Conservation (phyloP, 148 eudicot genomes). For the Heliosperma pusillum region DNA sequence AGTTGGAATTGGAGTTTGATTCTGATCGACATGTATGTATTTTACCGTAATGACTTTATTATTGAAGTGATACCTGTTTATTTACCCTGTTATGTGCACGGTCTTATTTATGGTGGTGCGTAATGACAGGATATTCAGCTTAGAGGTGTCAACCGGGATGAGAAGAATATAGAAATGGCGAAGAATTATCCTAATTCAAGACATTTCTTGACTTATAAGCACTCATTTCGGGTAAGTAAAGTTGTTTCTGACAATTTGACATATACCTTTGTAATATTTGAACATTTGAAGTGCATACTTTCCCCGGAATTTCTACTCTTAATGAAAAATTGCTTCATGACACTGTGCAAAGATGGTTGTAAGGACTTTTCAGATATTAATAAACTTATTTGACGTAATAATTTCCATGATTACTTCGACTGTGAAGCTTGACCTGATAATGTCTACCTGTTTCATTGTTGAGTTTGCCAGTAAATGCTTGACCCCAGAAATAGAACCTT, state of each 20-base stretch:
- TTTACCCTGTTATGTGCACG: too few relatives aligned
- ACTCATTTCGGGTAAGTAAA: conserved; percentile 72
- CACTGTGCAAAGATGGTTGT: too few relatives aligned
- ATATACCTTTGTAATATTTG: conserved; percentile 7
- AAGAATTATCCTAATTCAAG: conserved; percentile 61
- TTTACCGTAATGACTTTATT: background rate
- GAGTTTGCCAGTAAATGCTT: too few relatives aligned
- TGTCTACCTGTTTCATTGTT: background rate
- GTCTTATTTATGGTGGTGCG: conserved; percentile 7
- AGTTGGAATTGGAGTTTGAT: conserved; percentile 74
- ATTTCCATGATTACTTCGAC: background rate
- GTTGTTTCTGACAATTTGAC: background rate
- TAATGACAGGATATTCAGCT: conserved; percentile 81
- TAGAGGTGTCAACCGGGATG: conserved; percentile 83
- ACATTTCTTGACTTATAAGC: conserved; percentile 83
- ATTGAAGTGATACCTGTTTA: background rate
- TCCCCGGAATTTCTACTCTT: background rate
- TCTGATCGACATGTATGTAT: conserved; percentile 65
- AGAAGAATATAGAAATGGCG: conserved; percentile 76
- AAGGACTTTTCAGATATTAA: background rate
- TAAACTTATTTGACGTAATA: too few relatives aligned
- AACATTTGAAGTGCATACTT: background rate
- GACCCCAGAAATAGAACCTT: too few relatives aligned
- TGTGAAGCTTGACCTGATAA: too few relatives aligned
- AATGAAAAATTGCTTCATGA: background rate